These are phyloP conservation scores for Gymnopilus dilepis DNA, from an alignment of 768 basidiomycete genomes.

Conservation along the genomic window DNA sequence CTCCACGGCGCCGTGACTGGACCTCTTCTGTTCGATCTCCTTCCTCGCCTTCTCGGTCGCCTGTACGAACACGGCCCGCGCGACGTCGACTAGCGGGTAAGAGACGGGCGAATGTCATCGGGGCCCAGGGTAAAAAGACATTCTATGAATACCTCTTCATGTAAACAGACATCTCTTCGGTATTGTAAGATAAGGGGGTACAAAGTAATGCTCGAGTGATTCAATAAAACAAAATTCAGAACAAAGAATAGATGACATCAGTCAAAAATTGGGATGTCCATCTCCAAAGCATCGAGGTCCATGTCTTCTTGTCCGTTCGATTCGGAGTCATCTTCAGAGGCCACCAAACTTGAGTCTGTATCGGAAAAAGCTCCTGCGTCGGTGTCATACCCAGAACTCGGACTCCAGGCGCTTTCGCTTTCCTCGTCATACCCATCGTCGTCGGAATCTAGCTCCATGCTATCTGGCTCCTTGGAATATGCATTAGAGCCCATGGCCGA, in stretches of 20 bases:
- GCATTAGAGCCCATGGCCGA: not conserved
- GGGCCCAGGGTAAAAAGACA: slow-evolving; percentile 20
- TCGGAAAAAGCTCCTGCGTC: not conserved
- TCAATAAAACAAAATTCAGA: too few relatives aligned
- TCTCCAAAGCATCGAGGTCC: not conserved
- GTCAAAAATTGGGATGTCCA: not conserved
- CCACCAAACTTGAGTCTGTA: not conserved
- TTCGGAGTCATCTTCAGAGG: not conserved
- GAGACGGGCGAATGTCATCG: slow-evolving; percentile 24
- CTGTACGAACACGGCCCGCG: slow-evolving; percentile 41
- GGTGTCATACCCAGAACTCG: not conserved
- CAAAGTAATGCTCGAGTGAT: not conserved
- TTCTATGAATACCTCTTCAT: slow-evolving; percentile 38
- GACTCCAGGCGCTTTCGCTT: not conserved
- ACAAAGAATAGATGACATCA: too few relatives aligned
- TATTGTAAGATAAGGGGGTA: not conserved
- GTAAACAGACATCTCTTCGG: slow-evolving; percentile 4
- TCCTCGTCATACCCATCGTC: not conserved
- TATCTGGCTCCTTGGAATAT: not conserved
- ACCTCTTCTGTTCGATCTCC: slow-evolving; percentile 37
- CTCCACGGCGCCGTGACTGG: slow-evolving; percentile 33
- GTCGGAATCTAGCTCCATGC: not conserved
- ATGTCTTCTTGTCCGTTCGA: not conserved
- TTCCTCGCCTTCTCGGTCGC: slow-evolving; percentile 63
- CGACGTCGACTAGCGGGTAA: slow-evolving; percentile 26